These are phyloP conservation scores for Nemania abortiva DNA, from an alignment of 2,329 filamentous ascomycete genomes.

Conservation along the genomic window DNA sequence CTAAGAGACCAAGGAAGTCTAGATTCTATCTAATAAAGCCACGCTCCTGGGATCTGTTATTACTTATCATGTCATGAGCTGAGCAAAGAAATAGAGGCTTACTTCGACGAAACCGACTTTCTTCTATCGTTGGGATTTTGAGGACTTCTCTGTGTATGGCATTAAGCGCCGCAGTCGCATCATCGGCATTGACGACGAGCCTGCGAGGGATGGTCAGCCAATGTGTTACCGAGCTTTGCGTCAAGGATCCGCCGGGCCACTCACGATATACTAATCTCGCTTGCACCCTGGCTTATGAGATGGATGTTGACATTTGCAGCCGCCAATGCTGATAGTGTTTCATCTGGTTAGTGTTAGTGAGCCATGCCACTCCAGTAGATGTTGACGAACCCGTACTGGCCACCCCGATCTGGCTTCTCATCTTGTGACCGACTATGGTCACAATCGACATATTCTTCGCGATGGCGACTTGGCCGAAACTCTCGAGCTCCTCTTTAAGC, in stretches of 20 bases:
- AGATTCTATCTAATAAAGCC: conserved; percentile 43
- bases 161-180: conserved; percentile 48
- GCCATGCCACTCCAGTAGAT: not conserved
- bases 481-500: conserved; percentile 47
- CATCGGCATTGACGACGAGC: conserved; percentile 47
- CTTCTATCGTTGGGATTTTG: conserved; percentile 47
- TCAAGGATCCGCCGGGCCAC: not conserved
- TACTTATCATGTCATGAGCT: not conserved
- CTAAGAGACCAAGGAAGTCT: not conserved
- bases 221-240: not conserved
- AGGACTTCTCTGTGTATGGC: conserved; percentile 50
- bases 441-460: conserved; percentile 48
- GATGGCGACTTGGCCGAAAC: conserved; percentile 47
- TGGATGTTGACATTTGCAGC: conserved; percentile 48
- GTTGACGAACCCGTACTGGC: conserved; percentile 44
- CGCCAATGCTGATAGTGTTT: conserved; percentile 48
- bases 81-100: conserved; percentile 30
- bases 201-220: conserved; percentile 27
- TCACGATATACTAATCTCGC: conserved; percentile 50
- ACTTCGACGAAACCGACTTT: conserved; percentile 45
- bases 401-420: conserved; percentile 50
- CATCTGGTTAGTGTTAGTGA: conserved; percentile 40
- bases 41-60: conserved; percentile 43
- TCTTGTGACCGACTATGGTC: conserved; percentile 49
- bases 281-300: conserved; percentile 50